Base-by-base conservation (phyloP, 768 basidiomycete genomes). In the Erythrobasidium yunnanense region DNA sequence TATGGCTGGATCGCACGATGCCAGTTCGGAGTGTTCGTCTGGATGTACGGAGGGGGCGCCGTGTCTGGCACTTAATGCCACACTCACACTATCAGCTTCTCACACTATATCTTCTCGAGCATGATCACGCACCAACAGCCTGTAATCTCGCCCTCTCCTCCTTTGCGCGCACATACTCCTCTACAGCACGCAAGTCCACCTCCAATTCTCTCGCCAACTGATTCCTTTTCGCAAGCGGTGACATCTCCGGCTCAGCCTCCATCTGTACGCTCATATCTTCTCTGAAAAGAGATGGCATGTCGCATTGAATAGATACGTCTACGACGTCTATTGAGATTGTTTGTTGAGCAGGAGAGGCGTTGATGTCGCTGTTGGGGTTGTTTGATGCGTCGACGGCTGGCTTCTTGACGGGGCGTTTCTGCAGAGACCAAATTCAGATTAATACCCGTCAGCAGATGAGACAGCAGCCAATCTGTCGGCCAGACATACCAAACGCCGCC, bases 11-110 rank as follows among this genome's bases (percentile, higher is more conserved):
- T 18, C 25, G 22, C 13, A 51, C 30, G 6, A 32, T 51, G 30
- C 47, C 49, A 49, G 2, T 15, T 13, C 34, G 38, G 29, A 25
- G 20, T 6, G 29, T 5, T 2, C 27, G 47, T 30, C 22, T 8
- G 25, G 47, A 34, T 58, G 38, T 51, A 63, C 29, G 60, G 49
- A 7, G 60, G 60, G 13, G 60, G 49, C 38, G 60, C 45, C 11
- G 60, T 27, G 22, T 49, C 60, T 33, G 60, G 47, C 52, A 22
- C 60, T 49, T n/a, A 13, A 6, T 29, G 20, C 8, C 50, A 52
- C 7, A 23, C 15, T 15, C 11, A n/a, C 15, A 55, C 15, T 11
- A 30, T 33, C 18, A 58, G 56, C 38, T 49, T 6, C 8, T n/a
- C 25, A 13, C 23, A 25, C 4, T 4, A 22, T 27, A 32, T 22